Base-by-base conservation (phyloP, 78 protist genomes). In the Cavenderia fasciculata region DNA sequence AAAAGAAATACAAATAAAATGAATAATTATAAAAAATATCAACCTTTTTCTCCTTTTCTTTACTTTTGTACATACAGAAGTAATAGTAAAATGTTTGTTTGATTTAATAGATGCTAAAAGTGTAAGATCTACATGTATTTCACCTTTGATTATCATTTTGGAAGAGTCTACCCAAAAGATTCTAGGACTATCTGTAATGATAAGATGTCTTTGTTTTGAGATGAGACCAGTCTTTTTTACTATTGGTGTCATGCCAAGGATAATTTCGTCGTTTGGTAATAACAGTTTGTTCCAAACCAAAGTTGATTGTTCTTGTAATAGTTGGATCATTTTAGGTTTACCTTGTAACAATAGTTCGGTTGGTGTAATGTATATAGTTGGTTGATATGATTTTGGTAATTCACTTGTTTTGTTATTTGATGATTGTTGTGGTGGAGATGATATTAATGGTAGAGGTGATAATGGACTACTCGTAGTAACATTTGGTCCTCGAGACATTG, bases 131-230 rank as follows among this genome's bases (percentile, higher is more conserved):
- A 77, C 75, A 16, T 19, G 29, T 51, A 77, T 77, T 36, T 77
- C 87, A 62, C 87, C 95, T 49, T 44, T 63, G 46, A 40, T 47
- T 5, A 49, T 74, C 91, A 62, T 44, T 49, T 66, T 74, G 0
- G 51, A 52, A 8, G 88, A 78, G 51, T 87, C 95, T 2, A 95
- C 29, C 78, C 93, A 95, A 31, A 95, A 52, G n/a, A 92, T 78
- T 29, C 95, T 63, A 27, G 95, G 97, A 19, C 36, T 33, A 59
- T 84, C 87, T 12, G 95, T 93, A 18, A 95, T 86, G 2, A 95
- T 68, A 4, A 95, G 43, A 43, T 59, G 52, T n/a, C 97, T 68
- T 59, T 78, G 66, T 66, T 95, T 95, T 21, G 78, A 16, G 0
- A 74, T 61, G 27, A 95, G 43, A 7, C 86, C 85, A 27, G 74